Conservation (phyloP, 441 rosid species). For the Brassica balearica region DNA sequence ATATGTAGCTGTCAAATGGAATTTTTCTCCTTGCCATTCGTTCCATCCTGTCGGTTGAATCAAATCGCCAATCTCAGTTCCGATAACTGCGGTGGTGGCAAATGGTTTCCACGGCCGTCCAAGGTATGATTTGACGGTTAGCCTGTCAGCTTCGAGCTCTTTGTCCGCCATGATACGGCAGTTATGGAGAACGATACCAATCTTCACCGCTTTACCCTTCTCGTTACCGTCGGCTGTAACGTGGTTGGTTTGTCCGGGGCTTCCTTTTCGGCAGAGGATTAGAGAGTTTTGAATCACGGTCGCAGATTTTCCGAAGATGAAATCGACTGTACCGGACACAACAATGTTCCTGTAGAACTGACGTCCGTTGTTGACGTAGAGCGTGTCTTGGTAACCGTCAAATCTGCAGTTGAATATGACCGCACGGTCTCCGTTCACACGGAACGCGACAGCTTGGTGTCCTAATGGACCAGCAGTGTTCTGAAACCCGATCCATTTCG, state of each 20-base stretch:
- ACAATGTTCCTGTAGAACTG: conserved; percentile 64
- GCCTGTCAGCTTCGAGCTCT: conserved; percentile 42
- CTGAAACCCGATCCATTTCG: conserved; percentile 57
- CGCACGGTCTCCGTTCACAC: conserved; percentile 59
- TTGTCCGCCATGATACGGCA: conserved; percentile 54
- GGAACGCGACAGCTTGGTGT: conserved; percentile 69
- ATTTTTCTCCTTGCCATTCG: conserved; percentile 41
- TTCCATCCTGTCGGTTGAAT: conserved; percentile 50
- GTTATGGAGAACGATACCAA: conserved; percentile 57
- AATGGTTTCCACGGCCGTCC: conserved; percentile 56
- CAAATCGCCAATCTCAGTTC: conserved; percentile 41
- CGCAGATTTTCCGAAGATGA: conserved; percentile 65
- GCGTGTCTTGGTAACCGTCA: conserved; percentile 67
- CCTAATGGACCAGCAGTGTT: conserved; percentile 67
- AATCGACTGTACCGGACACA: conserved; percentile 64
- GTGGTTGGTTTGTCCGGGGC: conserved; percentile 49
- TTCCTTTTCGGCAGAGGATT: conserved; percentile 55
- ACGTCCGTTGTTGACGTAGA: conserved; percentile 60
- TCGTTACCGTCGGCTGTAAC: conserved; percentile 60
- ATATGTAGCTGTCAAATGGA: conserved; percentile 37
- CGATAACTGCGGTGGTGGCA: conserved; percentile 45
- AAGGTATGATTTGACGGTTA: conserved; percentile 47
- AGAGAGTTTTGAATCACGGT: conserved; percentile 60
- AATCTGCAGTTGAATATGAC: conserved; percentile 69
- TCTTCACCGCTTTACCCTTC: conserved; percentile 37